Evolutionary conservation across 495 filamentous ascomycete species (phyloP).

Genomic region (Hyphodiscus hymeniophilus): DNA sequence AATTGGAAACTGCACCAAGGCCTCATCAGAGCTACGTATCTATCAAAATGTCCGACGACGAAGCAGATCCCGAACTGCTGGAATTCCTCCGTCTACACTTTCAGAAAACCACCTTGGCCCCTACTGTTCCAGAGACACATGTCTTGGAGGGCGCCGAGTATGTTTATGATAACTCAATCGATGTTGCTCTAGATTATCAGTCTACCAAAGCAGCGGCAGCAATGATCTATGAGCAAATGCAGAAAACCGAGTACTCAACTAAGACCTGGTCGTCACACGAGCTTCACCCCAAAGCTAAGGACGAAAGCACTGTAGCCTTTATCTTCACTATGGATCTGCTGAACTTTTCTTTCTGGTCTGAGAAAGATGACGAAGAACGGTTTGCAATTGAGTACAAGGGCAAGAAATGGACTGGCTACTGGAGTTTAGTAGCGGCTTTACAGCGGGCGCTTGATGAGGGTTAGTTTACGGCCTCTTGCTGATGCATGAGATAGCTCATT

Average conservation of each 20-base stretch:
- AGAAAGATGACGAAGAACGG: slow-evolving; percentile 43
- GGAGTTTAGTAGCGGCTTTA: slow-evolving; percentile 82
- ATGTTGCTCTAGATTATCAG: slow-evolving; percentile 75
- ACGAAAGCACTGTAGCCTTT: slow-evolving; percentile 74
- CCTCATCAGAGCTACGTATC: too few species aligned
- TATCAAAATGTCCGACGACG: slow-evolving; percentile 70
- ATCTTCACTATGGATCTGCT: slow-evolving; percentile 95
- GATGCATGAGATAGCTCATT: slow-evolving; percentile 6
- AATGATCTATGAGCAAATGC: slow-evolving; percentile 70
- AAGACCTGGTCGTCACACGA: slow-evolving; percentile 82
- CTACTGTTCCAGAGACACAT: slow-evolving; percentile 59
- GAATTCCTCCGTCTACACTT: slow-evolving; percentile 79
- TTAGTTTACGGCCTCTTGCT: slow-evolving; percentile 13
- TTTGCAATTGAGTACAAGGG: slow-evolving; percentile 77
- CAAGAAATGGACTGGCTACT: slow-evolving; percentile 86
- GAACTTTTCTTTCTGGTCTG: slow-evolving; percentile 96
- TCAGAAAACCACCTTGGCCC: slow-evolving; percentile 38
- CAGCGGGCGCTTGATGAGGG: slow-evolving; percentile 87
- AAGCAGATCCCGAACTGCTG: slow-evolving; percentile 80
- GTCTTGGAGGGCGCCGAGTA: slow-evolving; percentile 78
- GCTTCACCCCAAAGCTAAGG: slow-evolving; percentile 75
- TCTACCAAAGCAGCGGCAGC: slow-evolving; percentile 74
- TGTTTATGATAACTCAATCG: slow-evolving; percentile 87
- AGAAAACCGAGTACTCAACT: slow-evolving; percentile 73
- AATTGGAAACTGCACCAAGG: too few species aligned